Percentiles rank a stretch among this genome's conserved stretches.
These are phyloP conservation scores for Obba rivulosa DNA, from an alignment of 768 basidiomycete species.

Conservation along the genomic window DNA sequence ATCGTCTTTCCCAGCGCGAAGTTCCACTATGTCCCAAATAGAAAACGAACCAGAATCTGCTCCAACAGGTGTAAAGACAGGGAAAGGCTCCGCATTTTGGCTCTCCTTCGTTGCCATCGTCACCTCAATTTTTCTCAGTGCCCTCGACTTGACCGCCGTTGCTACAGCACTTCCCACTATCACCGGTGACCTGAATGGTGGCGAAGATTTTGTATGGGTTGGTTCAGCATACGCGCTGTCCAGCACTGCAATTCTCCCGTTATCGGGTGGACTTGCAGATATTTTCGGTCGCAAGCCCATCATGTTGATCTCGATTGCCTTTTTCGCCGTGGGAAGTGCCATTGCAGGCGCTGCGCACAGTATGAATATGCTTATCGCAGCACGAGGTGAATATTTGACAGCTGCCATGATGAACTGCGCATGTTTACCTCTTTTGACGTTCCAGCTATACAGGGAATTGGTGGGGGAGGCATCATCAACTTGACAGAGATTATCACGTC, in stretches of 20 bases:
- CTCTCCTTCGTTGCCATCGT: constrained; percentile 16
- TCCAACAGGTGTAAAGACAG: no score
- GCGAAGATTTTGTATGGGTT: constrained; percentile 40
- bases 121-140: constrained; percentile 18
- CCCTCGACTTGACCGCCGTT: constrained; percentile 22
- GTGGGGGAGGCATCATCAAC: constrained; percentile 24
- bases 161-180: constrained; percentile 41
- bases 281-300: constrained; percentile 35
- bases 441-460: constrained; percentile 28
- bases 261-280: constrained; percentile 32
- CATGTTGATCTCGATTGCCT: constrained; percentile 24
- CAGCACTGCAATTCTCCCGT: constrained; percentile 35
- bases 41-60: no score
- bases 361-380: constrained; percentile 39
- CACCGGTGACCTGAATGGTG: constrained; percentile 29
- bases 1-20: no score
- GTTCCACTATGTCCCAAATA: no score
- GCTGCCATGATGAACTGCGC: constrained; percentile 32
- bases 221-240: constrained; percentile 39
- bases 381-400: constrained; percentile 22
- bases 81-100: constrained; percentile 15
- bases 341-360: constrained; percentile 36
- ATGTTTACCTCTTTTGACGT: constrained; percentile 37
- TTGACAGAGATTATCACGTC: constrained; percentile 28
- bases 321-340: constrained; percentile 39